Conservation (phyloP, 768 basidiomycete genomes). For the Rickenella mellea region DNA sequence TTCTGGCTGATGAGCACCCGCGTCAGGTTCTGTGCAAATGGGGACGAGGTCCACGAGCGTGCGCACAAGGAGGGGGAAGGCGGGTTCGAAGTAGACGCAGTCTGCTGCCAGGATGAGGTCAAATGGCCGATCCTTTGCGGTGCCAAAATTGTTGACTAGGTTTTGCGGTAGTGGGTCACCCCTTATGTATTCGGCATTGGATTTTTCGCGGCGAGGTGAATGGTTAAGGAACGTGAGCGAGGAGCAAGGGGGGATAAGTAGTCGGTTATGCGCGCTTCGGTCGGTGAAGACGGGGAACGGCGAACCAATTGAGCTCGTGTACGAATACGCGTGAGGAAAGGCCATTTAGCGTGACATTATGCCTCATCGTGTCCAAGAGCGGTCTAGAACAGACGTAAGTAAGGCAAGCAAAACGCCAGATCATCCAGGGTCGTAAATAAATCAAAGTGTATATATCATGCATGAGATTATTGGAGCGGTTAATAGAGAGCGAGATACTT, state of each 20-base stretch:
- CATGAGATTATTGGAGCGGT: neutral
- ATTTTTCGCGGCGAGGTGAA: conserved; percentile 5
- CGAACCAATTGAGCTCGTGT: conserved; percentile 77
- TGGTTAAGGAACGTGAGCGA: neutral
- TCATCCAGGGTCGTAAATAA: no score
- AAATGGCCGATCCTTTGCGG: conserved; percentile 33
- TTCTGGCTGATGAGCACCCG: conserved; percentile 38
- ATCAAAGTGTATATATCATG: no score
- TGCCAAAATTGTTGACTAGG: no score
- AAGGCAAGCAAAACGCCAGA: no score
- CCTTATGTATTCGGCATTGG: conserved; percentile 37
- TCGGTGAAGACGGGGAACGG: conserved; percentile 5
- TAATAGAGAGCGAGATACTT: conserved; percentile 26
- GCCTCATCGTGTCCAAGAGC: conserved; percentile 67
- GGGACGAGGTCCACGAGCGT: conserved; percentile 57
- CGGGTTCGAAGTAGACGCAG: conserved; percentile 93
- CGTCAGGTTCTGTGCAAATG: no score
- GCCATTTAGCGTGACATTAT: conserved; percentile 62
- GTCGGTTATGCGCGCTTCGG: no score
- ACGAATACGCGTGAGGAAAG: conserved; percentile 44
- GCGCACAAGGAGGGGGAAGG: conserved; percentile 78
- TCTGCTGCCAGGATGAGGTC: conserved; percentile 84
- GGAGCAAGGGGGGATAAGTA: no score
- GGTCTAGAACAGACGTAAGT: conserved; percentile 56
- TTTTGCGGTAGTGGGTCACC: conserved; percentile 44